phyloP scores from a whole-genome alignment of 495 filamentous ascomycete genomes.

The Chaetomium tenue region DNA sequence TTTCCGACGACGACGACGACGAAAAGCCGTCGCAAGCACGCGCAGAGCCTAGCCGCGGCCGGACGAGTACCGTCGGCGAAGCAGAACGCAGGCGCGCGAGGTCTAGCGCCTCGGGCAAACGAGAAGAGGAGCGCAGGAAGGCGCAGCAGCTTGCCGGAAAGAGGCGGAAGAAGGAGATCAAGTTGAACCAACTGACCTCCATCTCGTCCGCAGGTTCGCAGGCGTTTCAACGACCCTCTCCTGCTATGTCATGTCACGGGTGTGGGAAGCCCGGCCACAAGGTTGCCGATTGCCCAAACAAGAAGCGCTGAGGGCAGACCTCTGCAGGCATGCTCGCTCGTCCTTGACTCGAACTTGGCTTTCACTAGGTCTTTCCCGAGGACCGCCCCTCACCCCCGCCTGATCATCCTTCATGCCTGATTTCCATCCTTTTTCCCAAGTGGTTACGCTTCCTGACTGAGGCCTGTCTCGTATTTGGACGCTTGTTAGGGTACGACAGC shows the following conservation, averaged over 20 bases:
- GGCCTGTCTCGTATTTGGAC: not conserved
- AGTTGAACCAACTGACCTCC: slow-evolving; percentile 53
- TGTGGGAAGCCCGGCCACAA: slow-evolving; percentile 35
- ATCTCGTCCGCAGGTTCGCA: slow-evolving; percentile 45
- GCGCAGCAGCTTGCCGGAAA: slow-evolving; percentile 49
- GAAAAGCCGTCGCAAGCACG: slow-evolving; percentile 5
- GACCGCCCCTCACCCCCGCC: not conserved
- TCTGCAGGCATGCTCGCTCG: slow-evolving; percentile 12
- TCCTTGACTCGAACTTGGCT: not conserved
- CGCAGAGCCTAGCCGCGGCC: slow-evolving; percentile 26
- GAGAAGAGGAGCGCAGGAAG: slow-evolving; percentile 43
- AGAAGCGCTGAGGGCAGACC: slow-evolving; percentile 24
- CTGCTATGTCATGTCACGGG: slow-evolving; percentile 28
- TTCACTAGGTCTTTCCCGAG: not conserved
- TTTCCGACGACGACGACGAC: slow-evolving; percentile 16
- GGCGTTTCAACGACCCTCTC: slow-evolving; percentile 18
- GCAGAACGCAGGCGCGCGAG: slow-evolving; percentile 24
- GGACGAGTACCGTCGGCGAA: slow-evolving; percentile 10
- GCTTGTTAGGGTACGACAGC: not conserved
- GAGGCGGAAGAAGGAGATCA: slow-evolving; percentile 58
- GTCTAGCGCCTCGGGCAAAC: slow-evolving; percentile 31
- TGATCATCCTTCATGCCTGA: not conserved
- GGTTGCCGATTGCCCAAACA: slow-evolving; percentile 34
- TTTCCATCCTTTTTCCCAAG: not conserved
- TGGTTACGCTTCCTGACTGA: not conserved